Conservation (phyloP, 305 asterid species). For the Fraxinus platypoda region DNA sequence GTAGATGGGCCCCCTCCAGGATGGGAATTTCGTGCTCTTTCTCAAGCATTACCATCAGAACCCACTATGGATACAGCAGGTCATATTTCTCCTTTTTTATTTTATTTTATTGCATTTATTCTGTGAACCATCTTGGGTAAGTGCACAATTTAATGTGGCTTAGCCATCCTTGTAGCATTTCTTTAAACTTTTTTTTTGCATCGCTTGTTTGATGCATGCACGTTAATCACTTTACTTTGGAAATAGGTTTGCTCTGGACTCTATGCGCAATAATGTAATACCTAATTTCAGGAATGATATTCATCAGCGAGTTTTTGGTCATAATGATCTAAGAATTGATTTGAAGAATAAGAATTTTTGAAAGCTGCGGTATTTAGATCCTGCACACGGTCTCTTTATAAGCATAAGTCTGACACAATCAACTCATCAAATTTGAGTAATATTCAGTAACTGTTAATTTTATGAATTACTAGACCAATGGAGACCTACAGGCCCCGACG, state of each 20-base stretch:
- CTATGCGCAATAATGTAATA: neutral
- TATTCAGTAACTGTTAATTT: slow-evolving; percentile 17
- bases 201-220: neutral
- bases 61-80: slow-evolving; percentile 27
- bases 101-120: slow-evolving; percentile 13
- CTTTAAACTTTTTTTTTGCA: neutral
- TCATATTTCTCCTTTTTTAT: slow-evolving; percentile 10
- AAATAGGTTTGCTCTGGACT: neutral
- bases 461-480: slow-evolving; percentile 6
- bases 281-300: neutral
- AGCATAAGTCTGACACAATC: neutral
- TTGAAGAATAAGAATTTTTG: neutral
- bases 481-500: neutral
- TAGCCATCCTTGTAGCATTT: neutral
- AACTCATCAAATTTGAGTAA: slow-evolving; percentile 7
- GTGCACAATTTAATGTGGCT: neutral
- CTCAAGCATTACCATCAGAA: slow-evolving; percentile 36
- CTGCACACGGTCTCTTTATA: neutral
- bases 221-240: neutral
- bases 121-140: slow-evolving; percentile 13
- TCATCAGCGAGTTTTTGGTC: slow-evolving; percentile 10
- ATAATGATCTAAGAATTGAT: slow-evolving; percentile 2
- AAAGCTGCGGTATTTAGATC: neutral
- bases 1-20: neutral
- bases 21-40: slow-evolving; percentile 24